These are phyloP conservation scores for Hypoxylon crocopeplum DNA, from an alignment of 495 filamentous ascomycete genomes.

Conservation along the genomic window DNA sequence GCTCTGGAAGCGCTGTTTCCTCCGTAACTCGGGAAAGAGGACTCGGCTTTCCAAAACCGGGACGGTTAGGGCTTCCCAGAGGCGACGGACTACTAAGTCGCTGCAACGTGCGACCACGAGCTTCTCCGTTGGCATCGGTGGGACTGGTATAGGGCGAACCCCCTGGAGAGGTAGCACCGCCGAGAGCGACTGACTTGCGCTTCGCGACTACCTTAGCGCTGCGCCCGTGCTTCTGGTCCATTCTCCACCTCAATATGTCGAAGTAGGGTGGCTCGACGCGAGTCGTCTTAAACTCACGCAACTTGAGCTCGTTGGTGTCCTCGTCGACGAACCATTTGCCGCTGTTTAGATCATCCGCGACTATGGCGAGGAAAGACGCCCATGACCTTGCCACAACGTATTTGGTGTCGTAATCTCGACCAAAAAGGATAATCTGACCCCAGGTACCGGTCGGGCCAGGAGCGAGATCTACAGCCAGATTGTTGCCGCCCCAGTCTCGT, in stretches of 20 bases:
- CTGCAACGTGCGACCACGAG: slow-evolving; percentile 61
- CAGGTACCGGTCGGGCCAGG: slow-evolving; percentile 89
- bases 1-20: slow-evolving; percentile 42
- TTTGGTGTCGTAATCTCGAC: slow-evolving; percentile 97
- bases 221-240: slow-evolving; percentile 92
- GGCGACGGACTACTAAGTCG: slow-evolving; percentile 60
- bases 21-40: slow-evolving; percentile 61
- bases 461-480: slow-evolving; percentile 91
- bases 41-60: slow-evolving; percentile 57
- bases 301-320: slow-evolving; percentile 87
- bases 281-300: slow-evolving; percentile 85
- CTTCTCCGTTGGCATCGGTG: slow-evolving; percentile 51
- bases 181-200: slow-evolving; percentile 48
- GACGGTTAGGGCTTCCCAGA: slow-evolving; percentile 59
- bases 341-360: slow-evolving; percentile 88
- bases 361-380: slow-evolving; percentile 82
- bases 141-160: slow-evolving; percentile 63
- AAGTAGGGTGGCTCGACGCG: slow-evolving; percentile 93
- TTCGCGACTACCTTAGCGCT: slow-evolving; percentile 47
- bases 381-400: slow-evolving; percentile 95
- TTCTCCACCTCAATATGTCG: slow-evolving; percentile 91
- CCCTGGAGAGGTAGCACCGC: slow-evolving; percentile 47
- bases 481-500: slow-evolving; percentile 98
- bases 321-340: slow-evolving; percentile 90
- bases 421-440: slow-evolving; percentile 97